Evolutionary conservation across 306 rosid genomes (phyloP), one percentile per base, ranked within the genome.

Genomic region (Adenanthera pavonina): DNA sequence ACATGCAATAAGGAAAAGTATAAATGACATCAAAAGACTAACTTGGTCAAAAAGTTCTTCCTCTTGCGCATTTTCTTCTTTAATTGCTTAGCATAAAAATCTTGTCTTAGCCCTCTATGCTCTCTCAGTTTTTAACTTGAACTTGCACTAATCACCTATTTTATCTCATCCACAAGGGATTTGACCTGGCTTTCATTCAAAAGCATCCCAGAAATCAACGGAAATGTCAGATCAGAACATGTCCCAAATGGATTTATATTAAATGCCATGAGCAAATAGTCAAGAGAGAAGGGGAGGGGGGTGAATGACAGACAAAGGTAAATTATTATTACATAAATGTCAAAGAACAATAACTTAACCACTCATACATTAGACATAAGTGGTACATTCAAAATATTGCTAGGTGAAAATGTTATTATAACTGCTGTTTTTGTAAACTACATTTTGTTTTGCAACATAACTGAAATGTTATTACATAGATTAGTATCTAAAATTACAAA

Each of bases 41-140:
- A 96, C 99, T 94, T 94, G 99, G 62, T 96, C 99, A 87, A 96
- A 96, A 83, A 96, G 97, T 93, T 94, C 99, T 82, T 96, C 98
- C 90, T 96, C 99, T 81, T 92, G 97, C 76, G 94, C 99, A 89
- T 96, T 96, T 91, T 96, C 99, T 86, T 96, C 99, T 75, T 92
- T 92, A 80, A 96, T 92, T 93, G 97, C 84, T 96, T 98, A 8
- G 92, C 98, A 79, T 93, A 98, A 89, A 96, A 96, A 85, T 96
- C 99, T 85, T 53, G 98, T 97, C 82, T 89, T 91, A 77, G 92
- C 82, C 86, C 98, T 86, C 82, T 93, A 98, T 17, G 89, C 88
- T 80, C 99, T 93, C 84, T 96, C 99, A 71, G 82, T 82, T 77
- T 96, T 96, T 79, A 89, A 78, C 97, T 91, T 72, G 98, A 93